Conservation (phyloP, 2,329 filamentous ascomycete species). For the Colletotrichum australisinense region DNA sequence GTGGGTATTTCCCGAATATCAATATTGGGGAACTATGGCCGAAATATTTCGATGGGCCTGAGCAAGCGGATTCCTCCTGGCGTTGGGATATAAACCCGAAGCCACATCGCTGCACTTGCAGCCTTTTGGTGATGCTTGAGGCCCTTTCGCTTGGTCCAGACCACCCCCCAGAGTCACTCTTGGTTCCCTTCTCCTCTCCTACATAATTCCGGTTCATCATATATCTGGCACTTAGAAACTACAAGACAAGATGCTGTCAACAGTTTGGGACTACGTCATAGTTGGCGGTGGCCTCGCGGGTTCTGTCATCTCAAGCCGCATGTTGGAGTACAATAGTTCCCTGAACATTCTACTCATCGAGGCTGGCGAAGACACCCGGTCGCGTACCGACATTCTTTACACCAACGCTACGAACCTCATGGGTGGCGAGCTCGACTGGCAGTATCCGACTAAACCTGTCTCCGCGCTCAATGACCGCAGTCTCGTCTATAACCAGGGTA, state of each 20-base stretch:
- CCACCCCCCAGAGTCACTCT: no score
- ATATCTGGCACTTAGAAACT: no score
- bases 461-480: neutral
- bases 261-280: slow-evolving; percentile 47
- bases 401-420: slow-evolving; percentile 24
- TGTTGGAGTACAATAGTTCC: slow-evolving; percentile 40
- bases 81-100: no score
- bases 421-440: slow-evolving; percentile 46
- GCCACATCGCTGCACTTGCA: no score
- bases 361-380: slow-evolving; percentile 42
- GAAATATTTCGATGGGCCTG: no score
- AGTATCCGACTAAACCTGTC: slow-evolving; percentile 37
- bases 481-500: slow-evolving; percentile 14
- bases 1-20: no score
- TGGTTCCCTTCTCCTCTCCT: no score
- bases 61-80: no score
- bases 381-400: slow-evolving; percentile 20
- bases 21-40: no score
- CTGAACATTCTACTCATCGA: slow-evolving; percentile 51
- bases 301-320: slow-evolving; percentile 48
- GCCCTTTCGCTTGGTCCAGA: no score
- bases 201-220: no score
- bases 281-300: slow-evolving; percentile 51
- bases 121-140: no score
- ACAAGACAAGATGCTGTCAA: neutral